Base-by-base conservation (phyloP, 2,329 filamentous ascomycete genomes). In the Curvularia eragrostidis region DNA sequence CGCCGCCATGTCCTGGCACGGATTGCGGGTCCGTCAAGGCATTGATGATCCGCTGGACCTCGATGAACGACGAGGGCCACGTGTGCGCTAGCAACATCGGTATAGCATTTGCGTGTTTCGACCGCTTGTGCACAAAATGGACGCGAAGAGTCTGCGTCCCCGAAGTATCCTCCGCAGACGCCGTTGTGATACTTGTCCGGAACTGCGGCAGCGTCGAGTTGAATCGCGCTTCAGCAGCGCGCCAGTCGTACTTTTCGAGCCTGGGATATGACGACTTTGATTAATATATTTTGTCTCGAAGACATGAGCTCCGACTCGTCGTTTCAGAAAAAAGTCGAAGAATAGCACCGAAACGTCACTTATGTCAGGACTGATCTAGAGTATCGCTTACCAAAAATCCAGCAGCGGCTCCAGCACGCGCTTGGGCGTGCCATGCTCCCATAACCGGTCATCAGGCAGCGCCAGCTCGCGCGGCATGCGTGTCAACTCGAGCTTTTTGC, bases 161-260 rank as follows among this genome's bases (percentile, higher is more conserved):
- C 3, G 64, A 64, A 12, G 64, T 32, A 4, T 61, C 24, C 5
- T 67, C 62, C 7, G 63, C 28, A 5, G 65, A 47, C 6, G 65
- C 55, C 2, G 77, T 24, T 77, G 77, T 47, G 54, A 89, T 80
- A 13, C 78, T 79, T 12, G 85, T 88, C 28, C 88, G 84, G 71
- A 84, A 90, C 72, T 90, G 88, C 0, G 87, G 84, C n/a, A 89
- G 76, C 0, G 77, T 74, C 8, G 76, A 69, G 70, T 91, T 90
- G 63, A 89, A 80, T 39, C 75, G 69, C 7, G 80, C 75, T 73
- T 90, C 88, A 54, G 86, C 81, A 2, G 81, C 77, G 48, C 85
- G 82, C 87, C 88, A 91, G 57, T 84, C 84, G 73, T 89, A 90
- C 43, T 83, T 79, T 59, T 90, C 87, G 30, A 89, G 81, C 87